These are phyloP conservation scores for Circinella umbellata DNA, from an alignment of 371 early-diverging fungal species.

Conservation along the genomic window DNA sequence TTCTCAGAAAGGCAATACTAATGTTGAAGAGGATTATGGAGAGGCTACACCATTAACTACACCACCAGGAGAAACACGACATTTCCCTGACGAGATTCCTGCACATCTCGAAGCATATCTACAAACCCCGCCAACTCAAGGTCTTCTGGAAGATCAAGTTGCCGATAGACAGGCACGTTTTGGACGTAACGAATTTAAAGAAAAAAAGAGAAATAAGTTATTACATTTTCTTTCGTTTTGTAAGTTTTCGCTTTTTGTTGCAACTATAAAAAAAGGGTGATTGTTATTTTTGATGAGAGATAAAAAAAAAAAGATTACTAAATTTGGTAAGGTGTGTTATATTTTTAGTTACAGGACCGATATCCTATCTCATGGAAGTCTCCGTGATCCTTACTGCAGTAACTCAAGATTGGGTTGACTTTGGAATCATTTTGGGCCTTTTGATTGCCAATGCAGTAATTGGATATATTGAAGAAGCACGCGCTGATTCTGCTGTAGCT, in stretches of 20 bases:
- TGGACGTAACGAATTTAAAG: slow-evolving; percentile 79
- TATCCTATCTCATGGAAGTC: slow-evolving; percentile 86
- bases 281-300: too few species aligned
- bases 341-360: slow-evolving; percentile 75
- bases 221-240: slow-evolving; percentile 90
- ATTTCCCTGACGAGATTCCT: slow-evolving; percentile 63
- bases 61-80: slow-evolving; percentile 14
- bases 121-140: slow-evolving; percentile 69
- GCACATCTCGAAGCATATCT: slow-evolving; percentile 74
- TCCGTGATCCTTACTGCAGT: slow-evolving; percentile 75
- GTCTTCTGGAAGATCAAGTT: slow-evolving; percentile 64
- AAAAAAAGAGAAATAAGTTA: slow-evolving; percentile 82
- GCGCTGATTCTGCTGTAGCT: slow-evolving; percentile 90
- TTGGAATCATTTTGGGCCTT: slow-evolving; percentile 84
- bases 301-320: too few species aligned
- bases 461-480: slow-evolving; percentile 89
- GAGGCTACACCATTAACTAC: slow-evolving; percentile 16
- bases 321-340: too few species aligned
- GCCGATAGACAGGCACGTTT: slow-evolving; percentile 65
- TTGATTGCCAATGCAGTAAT: slow-evolving; percentile 89
- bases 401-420: slow-evolving; percentile 80
- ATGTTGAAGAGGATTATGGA: neutral
- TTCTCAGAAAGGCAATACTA: neutral
- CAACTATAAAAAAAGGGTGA: too few species aligned
- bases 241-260: slow-evolving; percentile 16